phyloP scores from a whole-genome alignment of 805 yeast species.

The Teunomyces lycoperdinae region DNA sequence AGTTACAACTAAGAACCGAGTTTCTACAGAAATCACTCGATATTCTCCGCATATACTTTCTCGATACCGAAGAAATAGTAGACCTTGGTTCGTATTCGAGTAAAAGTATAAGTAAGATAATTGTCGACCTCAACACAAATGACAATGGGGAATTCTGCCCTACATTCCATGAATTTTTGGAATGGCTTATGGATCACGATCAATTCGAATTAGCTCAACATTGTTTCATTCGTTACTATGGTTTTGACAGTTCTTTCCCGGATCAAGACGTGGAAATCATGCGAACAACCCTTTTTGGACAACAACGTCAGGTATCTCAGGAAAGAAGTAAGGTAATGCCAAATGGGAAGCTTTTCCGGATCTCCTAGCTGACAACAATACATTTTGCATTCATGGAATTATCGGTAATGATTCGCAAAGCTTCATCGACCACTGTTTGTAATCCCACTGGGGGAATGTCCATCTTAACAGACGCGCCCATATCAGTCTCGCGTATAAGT shows the following conservation, averaged over 20 bases:
- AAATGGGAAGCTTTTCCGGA: background rate
- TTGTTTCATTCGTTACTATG: slow-evolving; percentile 11
- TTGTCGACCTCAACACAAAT: background rate
- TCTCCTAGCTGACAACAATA: slow-evolving; percentile 15
- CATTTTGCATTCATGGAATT: slow-evolving; percentile 30
- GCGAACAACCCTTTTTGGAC: background rate
- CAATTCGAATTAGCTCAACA: slow-evolving; percentile 9
- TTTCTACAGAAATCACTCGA: slow-evolving; percentile 4
- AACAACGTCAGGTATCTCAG: background rate
- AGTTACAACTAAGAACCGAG: background rate
- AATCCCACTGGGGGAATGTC: slow-evolving; percentile 22
- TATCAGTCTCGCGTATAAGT: slow-evolving; percentile 60
- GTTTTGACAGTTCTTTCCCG: slow-evolving; percentile 1
- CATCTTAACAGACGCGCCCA: slow-evolving; percentile 43
- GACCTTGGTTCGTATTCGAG: background rate
- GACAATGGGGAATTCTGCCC: slow-evolving; percentile 6
- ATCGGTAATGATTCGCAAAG: slow-evolving; percentile 19
- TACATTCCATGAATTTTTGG: slow-evolving; percentile 1
- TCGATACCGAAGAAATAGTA: slow-evolving; percentile 8
- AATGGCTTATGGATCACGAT: background rate
- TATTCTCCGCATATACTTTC: slow-evolving; percentile 9
- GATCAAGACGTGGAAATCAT: background rate
- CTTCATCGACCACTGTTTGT: slow-evolving; percentile 26
- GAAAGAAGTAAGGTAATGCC: no score
- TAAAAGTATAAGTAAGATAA: slow-evolving; percentile 5